Percentiles rank a stretch among this genome's conserved stretches.
Evolutionary conservation across 2,329 filamentous ascomycete genomes (phyloP).

Genomic region (Acephala macrosclerotiorum): DNA sequence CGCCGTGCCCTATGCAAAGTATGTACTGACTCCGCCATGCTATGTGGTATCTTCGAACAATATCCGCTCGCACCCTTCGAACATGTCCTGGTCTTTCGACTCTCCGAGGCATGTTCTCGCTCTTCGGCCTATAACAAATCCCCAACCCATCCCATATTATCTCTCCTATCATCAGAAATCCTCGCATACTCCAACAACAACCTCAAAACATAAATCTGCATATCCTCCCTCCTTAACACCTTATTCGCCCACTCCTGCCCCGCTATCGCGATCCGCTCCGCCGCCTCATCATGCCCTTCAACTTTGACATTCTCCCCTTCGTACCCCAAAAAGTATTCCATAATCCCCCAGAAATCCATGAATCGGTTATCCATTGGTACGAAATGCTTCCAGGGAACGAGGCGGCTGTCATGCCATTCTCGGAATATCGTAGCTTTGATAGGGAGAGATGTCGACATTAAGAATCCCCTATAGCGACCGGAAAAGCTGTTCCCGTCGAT

Average conservation of each 20-base stretch:
- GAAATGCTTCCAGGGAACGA: constrained; percentile 82
- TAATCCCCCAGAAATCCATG: constrained; percentile 74
- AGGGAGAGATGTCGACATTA: constrained; percentile 72
- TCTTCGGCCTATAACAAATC: constrained; percentile 30
- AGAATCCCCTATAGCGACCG: constrained; percentile 73
- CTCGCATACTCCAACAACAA: constrained; percentile 69
- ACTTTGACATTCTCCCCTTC: constrained; percentile 47
- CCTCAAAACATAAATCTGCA: constrained; percentile 68
- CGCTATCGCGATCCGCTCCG: constrained; percentile 68
- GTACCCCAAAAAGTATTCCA: constrained; percentile 79
- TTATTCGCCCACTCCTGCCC: constrained; percentile 77
- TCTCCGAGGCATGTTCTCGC: background rate
- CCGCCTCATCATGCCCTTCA: constrained; percentile 56
- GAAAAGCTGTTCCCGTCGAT: constrained; percentile 79
- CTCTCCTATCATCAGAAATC: constrained; percentile 45
- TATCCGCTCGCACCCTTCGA: background rate
- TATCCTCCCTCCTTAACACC: constrained; percentile 75
- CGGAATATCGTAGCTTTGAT: constrained; percentile 81
- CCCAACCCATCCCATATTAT: constrained; percentile 44
- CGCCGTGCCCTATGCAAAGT: background rate
- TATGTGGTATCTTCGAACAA: constrained; percentile 1
- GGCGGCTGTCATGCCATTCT: constrained; percentile 81
- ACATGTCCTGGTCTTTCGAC: background rate
- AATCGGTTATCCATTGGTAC: constrained; percentile 82
- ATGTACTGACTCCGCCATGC: background rate